phyloP scores from a whole-genome alignment of 2,329 filamentous ascomycete species.

The Ilyonectria sp. region DNA sequence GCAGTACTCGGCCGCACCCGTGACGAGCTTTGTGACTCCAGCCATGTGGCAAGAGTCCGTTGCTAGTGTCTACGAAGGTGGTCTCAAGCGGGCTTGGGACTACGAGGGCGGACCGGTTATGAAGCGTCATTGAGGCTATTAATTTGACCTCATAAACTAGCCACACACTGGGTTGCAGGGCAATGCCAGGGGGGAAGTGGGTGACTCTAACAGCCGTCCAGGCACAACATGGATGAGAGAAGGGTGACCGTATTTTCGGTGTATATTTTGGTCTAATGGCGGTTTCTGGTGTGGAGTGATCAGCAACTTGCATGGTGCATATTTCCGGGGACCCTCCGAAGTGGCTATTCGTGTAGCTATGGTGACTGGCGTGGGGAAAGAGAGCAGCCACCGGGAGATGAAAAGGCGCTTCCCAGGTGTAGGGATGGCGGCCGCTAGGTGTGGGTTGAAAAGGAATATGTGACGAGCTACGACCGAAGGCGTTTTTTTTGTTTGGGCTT shows the following conservation, averaged over 20 bases:
- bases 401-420: neutral
- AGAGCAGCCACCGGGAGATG: conserved; percentile 7
- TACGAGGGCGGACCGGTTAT: conserved; percentile 60
- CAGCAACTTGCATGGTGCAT: conserved; percentile 6
- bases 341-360: conserved; percentile 17
- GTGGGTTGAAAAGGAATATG: conserved; percentile 12
- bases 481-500: conserved; percentile 27
- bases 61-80: conserved; percentile 77
- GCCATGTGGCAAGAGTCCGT: conserved; percentile 83
- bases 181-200: neutral
- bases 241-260: conserved; percentile 2
- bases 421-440: neutral
- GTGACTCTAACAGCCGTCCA: neutral
- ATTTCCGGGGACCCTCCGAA: neutral
- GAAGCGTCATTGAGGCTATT: conserved; percentile 47
- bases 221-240: neutral
- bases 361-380: neutral
- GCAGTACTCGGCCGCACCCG: conserved; percentile 67
- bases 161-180: neutral
- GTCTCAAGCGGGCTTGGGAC: conserved; percentile 75
- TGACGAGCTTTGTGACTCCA: conserved; percentile 75
- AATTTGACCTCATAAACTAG: neutral
- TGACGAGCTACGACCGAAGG: conserved; percentile 29
- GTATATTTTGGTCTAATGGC: conserved; percentile 12
- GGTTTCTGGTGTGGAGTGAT: conserved; percentile 7